phyloP scores from a whole-genome alignment of 805 yeast species.

The Scheffersomyces coipomensis region DNA sequence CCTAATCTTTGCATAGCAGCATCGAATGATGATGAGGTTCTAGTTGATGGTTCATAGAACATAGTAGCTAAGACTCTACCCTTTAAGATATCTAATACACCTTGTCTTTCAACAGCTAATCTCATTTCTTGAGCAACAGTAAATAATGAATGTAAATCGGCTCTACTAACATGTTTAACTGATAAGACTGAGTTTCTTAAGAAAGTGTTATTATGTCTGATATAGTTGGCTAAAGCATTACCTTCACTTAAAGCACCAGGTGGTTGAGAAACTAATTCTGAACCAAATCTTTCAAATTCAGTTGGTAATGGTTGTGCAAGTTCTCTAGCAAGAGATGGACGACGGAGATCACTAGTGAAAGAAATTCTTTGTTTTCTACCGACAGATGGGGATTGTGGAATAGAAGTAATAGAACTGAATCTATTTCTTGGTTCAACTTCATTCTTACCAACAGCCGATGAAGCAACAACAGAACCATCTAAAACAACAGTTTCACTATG shows the following conservation, averaged over 20 bases:
- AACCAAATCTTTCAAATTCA: conserved; percentile 50
- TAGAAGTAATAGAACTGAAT: conserved; percentile 32
- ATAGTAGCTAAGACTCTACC: conserved; percentile 92
- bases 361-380: conserved; percentile 37
- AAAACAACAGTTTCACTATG: conserved; percentile 77
- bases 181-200: conserved; percentile 84
- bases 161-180: conserved; percentile 81
- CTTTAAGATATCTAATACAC: conserved; percentile 85
- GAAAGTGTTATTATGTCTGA: conserved; percentile 86
- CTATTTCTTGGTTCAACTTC: conserved; percentile 48
- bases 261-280: conserved; percentile 71
- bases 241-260: conserved; percentile 73
- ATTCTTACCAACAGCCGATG: conserved; percentile 59
- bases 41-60: conserved; percentile 97
- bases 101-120: conserved; percentile 93
- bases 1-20: conserved; percentile 99
- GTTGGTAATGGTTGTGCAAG: conserved; percentile 41
- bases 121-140: conserved; percentile 98
- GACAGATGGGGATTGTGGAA: conserved; percentile 40
- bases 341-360: conserved; percentile 29
- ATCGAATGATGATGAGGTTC: conserved; percentile 95
- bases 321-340: conserved; percentile 39
- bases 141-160: conserved; percentile 88
- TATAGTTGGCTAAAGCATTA: conserved; percentile 72
- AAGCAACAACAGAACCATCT: conserved; percentile 71